Evolutionary conservation across 1,284 basidiomycete species (phyloP).

Genomic region (Ganoderma boninense): DNA sequence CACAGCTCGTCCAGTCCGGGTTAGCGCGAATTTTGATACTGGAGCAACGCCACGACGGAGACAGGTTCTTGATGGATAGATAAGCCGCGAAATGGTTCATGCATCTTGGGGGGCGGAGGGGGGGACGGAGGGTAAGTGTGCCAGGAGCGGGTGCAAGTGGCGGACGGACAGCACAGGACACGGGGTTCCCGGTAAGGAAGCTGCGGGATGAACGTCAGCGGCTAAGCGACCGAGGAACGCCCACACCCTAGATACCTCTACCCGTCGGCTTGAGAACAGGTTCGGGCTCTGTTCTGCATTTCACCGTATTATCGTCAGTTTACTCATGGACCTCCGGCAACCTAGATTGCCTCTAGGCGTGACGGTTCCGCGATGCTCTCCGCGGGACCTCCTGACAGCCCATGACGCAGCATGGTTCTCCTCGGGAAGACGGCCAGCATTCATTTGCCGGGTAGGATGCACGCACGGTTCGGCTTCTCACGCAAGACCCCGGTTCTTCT

Average conservation of each 20-base stretch:
- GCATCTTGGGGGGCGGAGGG: background rate
- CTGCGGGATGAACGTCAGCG: slow-evolving; percentile 19
- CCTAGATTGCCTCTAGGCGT: slow-evolving; percentile 25
- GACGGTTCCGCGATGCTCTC: slow-evolving; percentile 8
- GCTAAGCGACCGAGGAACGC: slow-evolving; percentile 18
- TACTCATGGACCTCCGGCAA: slow-evolving; percentile 31
- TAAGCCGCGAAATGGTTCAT: background rate
- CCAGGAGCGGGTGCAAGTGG: background rate
- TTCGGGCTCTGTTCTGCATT: slow-evolving; percentile 25
- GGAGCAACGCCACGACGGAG: slow-evolving; percentile 21
- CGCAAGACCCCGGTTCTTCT: slow-evolving; percentile 20
- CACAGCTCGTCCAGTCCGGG: slow-evolving; percentile 23
- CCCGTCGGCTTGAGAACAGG: slow-evolving; percentile 21
- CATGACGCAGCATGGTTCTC: slow-evolving; percentile 23
- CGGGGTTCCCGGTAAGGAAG: slow-evolving; percentile 23
- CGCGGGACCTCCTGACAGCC: slow-evolving; percentile 19
- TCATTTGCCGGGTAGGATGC: slow-evolving; percentile 22
- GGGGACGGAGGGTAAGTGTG: background rate
- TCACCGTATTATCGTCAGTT: slow-evolving; percentile 7
- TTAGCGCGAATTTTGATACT: slow-evolving; percentile 23
- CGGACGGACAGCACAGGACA: background rate
- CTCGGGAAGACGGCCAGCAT: slow-evolving; percentile 26
- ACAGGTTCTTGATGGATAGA: slow-evolving; percentile 30
- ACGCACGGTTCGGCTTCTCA: slow-evolving; percentile 20
- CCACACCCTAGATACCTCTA: slow-evolving; percentile 21